Evolutionary conservation across 257 asterid genomes (phyloP), one percentile per base, ranked within the genome.

Genomic region (Mentha longifolia): DNA sequence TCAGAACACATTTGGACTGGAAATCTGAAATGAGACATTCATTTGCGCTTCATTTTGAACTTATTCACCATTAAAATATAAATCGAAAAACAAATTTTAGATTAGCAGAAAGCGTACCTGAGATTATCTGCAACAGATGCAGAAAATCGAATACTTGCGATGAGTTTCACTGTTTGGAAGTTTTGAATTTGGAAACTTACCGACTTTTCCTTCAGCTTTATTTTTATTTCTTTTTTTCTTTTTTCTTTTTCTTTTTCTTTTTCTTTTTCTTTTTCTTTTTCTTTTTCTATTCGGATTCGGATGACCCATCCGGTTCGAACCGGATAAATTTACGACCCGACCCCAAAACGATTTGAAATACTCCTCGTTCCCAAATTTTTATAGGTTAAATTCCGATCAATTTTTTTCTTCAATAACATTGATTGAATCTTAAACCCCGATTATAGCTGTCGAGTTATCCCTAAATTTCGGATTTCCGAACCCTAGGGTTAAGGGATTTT

Each of bases 401-500:
- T 60, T 35, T 35, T 28, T 33, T n/a, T 4, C 17, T 49, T 49
- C 20, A 15, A 52, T 52, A 11, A 17, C 11, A 43, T 11, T 10
- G 31, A 28, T 28, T 28, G 31, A 28, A 28, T 28, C 31, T 28
- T 3, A 28, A 28, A 28, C 31, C 31, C 31, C 3, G 31, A 28
- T 28, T 28, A 28, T 28, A 2, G 31, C 31, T 28, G 31, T 28
- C 31, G 31, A 28, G 31, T 28, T 28, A 22, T n/a, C 63, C 31
- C 49, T 41, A 22, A 57, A 42, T 30, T 45, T 35, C 39, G 13
- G 16, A 33, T 30, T 37, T 60, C 19, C 41, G 33, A 73, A 59
- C 66, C 72, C 72, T 74, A 82, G 74, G 51, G 43, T 46, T 46
- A 25, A 43, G 74, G 51, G 64, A 12, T n/a, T 60, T 68, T 60